phyloP scores from a whole-genome alignment of 2,329 filamentous ascomycete species.

The Arthroderma sp. region DNA sequence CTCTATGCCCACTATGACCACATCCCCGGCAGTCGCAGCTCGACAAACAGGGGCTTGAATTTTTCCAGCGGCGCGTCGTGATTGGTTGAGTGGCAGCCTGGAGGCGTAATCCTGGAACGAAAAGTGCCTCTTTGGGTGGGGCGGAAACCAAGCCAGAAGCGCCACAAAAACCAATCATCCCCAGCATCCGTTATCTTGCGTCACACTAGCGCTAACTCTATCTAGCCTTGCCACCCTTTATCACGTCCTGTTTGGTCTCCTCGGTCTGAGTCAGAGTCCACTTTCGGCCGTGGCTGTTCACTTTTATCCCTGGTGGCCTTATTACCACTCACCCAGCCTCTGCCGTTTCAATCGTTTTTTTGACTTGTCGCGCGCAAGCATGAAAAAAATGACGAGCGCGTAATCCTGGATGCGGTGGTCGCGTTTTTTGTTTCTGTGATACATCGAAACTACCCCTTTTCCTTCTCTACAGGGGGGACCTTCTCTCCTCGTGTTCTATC shows the following conservation, averaged over 20 bases:
- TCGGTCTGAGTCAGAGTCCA: too few species aligned
- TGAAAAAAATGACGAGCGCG: too few species aligned
- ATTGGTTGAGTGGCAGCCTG: conserved; percentile 5
- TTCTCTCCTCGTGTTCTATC: too few species aligned
- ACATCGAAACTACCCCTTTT: too few species aligned
- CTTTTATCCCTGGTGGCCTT: too few species aligned
- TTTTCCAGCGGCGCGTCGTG: neutral
- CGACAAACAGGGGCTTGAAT: neutral
- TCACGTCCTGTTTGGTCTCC: neutral
- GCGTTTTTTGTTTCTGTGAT: too few species aligned
- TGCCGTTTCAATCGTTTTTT: too few species aligned
- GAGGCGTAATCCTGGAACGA: conserved; percentile 6
- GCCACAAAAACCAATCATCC: conserved; percentile 8
- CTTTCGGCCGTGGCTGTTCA: too few species aligned
- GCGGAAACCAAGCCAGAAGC: neutral
- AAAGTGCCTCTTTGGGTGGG: conserved; percentile 1
- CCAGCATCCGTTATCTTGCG: neutral
- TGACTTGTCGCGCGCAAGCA: too few species aligned
- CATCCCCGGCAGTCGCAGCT: conserved; percentile 5
- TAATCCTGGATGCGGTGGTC: too few species aligned
- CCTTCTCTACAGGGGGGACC: too few species aligned
- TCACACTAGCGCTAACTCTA: neutral
- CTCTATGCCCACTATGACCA: conserved; percentile 5
- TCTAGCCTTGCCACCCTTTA: conserved; percentile 4
- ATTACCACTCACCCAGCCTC: too few species aligned